Base-by-base conservation (phyloP, 768 basidiomycete genomes). In the Holtermanniella nyarrowii region DNA sequence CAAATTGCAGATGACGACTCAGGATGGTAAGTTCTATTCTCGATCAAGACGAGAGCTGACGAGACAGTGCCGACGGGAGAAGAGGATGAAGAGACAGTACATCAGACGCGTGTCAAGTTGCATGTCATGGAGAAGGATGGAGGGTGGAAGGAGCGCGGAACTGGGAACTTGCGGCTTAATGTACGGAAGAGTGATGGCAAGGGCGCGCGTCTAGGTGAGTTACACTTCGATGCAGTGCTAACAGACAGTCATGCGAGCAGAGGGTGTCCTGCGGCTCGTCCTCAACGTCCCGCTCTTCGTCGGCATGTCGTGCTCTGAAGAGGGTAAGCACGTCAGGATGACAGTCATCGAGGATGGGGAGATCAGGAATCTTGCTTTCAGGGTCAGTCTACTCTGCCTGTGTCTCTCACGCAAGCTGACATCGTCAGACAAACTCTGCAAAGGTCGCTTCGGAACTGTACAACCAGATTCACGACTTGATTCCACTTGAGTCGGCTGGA, bases 231-330 rank as follows among this genome's bases (percentile, higher is more conserved):
- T 37, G 7, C 25, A 46, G 13, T 5, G 25, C 24, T 26, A 47
- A 18, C 43, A 12, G 10, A 47, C 23, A 74, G 74, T 74, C 22
- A 74, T 74, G 74, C 60, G 74, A 14, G 71, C 74, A 7, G 74
- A 74, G 44, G 74, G 72, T 20, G 72, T 74, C 22, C 54, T 72
- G n/a, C 66, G 74, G 2, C 54, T 74, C 16, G 68, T 74, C 46
- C 56, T 74, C 44, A 74, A 74, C 52, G 66, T 69, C 10, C 58
- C 64, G 13, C 60, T 74, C 23, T 74, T 72, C 54, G 56, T 60
- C 18, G 70, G 69, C 1, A 66, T 72, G 65, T 55, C 56, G 10
- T 61, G 60, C 44, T 49, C 62, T 14, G 52, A 69, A 21, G 65
- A 68, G 24, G 72, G 70, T 21, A 69, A 69, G 44, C 59, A 66